A percentile compares a stretch with the other conserved stretches of the same genome.
Evolutionary conservation across 768 basidiomycete genomes (phyloP).

Genomic region (Podaxis carcinomalis): DNA sequence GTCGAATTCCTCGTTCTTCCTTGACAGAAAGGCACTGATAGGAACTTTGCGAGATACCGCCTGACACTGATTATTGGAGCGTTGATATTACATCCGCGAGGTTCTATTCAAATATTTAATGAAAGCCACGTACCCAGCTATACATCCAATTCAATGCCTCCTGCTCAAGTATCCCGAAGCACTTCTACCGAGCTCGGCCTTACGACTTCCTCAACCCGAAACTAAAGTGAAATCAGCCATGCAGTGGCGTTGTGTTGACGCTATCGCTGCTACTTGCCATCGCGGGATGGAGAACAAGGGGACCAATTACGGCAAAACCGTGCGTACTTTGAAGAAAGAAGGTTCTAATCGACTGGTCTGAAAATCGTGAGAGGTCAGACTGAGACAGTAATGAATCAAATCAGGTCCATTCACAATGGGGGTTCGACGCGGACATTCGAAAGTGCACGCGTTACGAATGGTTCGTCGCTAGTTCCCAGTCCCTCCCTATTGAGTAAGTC

Average conservation of each 20-base stretch:
- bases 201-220: not conserved
- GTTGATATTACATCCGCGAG: constrained; percentile 6
- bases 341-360: not conserved
- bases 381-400: not conserved
- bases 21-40: constrained; percentile 1
- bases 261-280: not conserved
- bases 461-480: not conserved
- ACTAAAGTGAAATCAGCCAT: not conserved
- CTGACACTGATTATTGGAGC: not conserved
- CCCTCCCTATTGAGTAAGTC: not conserved
- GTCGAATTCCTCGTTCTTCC: not conserved
- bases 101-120: constrained; percentile 5
- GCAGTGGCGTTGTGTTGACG: not conserved
- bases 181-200: not conserved
- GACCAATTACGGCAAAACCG: not conserved
- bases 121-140: not conserved
- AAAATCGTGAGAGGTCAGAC: not conserved
- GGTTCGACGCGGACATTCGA: not conserved
- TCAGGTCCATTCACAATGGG: not conserved
- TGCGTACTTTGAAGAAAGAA: not conserved
- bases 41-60: not conserved
- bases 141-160: not conserved
- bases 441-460: not conserved
- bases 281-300: not conserved
- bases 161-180: not conserved